Base-by-base conservation (phyloP, 495 filamentous ascomycete genomes). In the Trichocladium antarcticum region DNA sequence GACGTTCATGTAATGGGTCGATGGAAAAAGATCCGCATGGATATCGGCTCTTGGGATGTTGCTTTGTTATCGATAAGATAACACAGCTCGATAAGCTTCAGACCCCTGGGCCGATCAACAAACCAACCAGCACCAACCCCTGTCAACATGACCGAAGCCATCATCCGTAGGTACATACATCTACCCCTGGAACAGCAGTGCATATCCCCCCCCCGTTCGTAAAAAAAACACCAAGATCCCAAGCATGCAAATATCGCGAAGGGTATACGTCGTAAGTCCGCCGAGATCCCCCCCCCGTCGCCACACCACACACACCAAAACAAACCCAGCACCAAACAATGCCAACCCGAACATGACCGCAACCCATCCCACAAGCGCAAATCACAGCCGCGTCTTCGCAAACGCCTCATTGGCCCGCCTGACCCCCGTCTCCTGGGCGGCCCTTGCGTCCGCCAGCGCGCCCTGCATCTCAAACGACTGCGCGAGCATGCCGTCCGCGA, bases 401-500 rank as follows among this genome's bases (percentile, higher is more conserved):
- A 44, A 51, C 10, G 60, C 62, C 49, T 66, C 62, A 36, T 66
- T 65, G 21, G 63, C 63, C 41, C 55, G 44, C 39, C 42, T 47
- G 4, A 57, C 51, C 6, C 59, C 63, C 2, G 32, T 52, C 21
- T 60, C 60, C 37, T 56, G 54, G 14, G 62, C 45, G 35, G 57
- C 61, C 54, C 51, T 57, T 6, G 84, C 85, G 56, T 92, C 84
- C 5, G 73, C 70, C 11, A 61, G 52, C 53, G 82, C 79, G 0
- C 85, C 86, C 57, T 85, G 80, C 42, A 82, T 72, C 49, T 87
- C 84, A 29, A 83, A 74, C 1, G 80, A 85, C 54, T 84, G 78
- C 1, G 79, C 81, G 16, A 92, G 72, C 78, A 92, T 83, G 5
- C 83, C 83, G 51, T 84, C 82, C 0, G 84, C 85, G 19, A 92